Base-by-base conservation (phyloP, 225 moss, liverwort and hornwort species). In the Marchantia paleacea region DNA sequence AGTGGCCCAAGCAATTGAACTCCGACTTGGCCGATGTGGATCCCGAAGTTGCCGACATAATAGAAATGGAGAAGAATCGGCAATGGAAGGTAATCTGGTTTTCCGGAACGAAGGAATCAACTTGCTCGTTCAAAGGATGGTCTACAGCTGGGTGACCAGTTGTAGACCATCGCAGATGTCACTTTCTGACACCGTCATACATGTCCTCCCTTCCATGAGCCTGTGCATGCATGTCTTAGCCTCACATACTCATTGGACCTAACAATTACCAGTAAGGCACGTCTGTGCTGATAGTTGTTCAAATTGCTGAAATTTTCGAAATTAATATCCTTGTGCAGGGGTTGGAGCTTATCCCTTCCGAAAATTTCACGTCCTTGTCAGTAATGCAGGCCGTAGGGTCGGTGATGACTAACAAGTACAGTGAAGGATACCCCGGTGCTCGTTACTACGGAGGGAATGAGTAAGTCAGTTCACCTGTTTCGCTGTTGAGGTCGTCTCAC, bases 381-480 rank as follows among this genome's bases (percentile, higher is more conserved):
- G 94, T 99, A 0, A 99, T 99, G 95, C 92, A 99, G 82, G 95
- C 99, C 10, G 99, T 99, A 47, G 99, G 99, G 18, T 99, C 95
- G 61, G 78, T 99, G 10, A 99, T 99, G 95, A 99, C 99, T 39
- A 99, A 99, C 85, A 99, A 99, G 80, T 99, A 99, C 85, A 99
- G 95, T 78, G 99, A 99, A 87, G 99, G 99, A 10, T 99, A 94
- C 65, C 99, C 95, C 52, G 95, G 97, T 75, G 97, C 97, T 78
- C 99, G 95, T 30, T 99, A 95, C 61, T 99, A 99, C 71, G 99
- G 99, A 76, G 99, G 99, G 77, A 99, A 99, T 69, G 99, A 99
- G 94, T 92, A 82, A 85, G 90, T 68, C 87, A 7, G 12, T 24
- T 2, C 25, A 10, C 25, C 8, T 26, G 24, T 74, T 16, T 39